phyloP scores from a whole-genome alignment of 1,284 basidiomycete species.

The Retiboletus flavoniger region DNA sequence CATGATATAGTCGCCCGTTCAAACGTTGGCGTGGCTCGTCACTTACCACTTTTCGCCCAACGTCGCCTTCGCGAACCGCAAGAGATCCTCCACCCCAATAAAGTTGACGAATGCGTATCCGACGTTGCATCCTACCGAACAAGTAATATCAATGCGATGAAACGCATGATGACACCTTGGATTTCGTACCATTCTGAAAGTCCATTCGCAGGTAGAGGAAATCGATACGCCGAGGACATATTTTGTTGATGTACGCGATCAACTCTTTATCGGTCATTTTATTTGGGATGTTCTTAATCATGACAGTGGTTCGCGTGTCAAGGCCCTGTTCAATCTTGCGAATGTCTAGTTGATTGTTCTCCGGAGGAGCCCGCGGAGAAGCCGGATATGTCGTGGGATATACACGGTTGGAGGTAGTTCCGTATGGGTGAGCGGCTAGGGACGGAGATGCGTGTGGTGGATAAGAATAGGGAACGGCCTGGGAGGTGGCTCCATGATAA shows the following conservation, averaged over 20 bases:
- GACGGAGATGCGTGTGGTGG: slow-evolving; percentile 29
- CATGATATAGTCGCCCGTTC: slow-evolving; percentile 4
- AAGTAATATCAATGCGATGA: slow-evolving; percentile 15
- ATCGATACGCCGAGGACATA: slow-evolving; percentile 70
- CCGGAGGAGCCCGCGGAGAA: slow-evolving; percentile 37
- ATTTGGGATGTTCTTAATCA: slow-evolving; percentile 89
- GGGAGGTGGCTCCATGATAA: slow-evolving; percentile 29
- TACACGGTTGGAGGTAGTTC: slow-evolving; percentile 16
- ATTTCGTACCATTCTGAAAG: slow-evolving; percentile 65
- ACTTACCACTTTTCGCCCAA: slow-evolving; percentile 75
- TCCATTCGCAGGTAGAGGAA: slow-evolving; percentile 86
- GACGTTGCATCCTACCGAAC: slow-evolving; percentile 71
- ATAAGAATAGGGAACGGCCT: slow-evolving; percentile 29
- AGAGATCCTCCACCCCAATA: slow-evolving; percentile 70
- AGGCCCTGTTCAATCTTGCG: slow-evolving; percentile 68
- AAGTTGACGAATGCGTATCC: slow-evolving; percentile 90
- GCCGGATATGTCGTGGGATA: slow-evolving; percentile 29
- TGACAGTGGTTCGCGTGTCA: slow-evolving; percentile 81
- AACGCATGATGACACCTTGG: background rate
- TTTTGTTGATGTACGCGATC: slow-evolving; percentile 63
- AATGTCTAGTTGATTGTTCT: slow-evolving; percentile 70
- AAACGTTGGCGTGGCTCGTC: background rate
- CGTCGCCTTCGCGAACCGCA: slow-evolving; percentile 68
- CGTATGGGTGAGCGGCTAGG: slow-evolving; percentile 23
- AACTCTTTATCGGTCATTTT: slow-evolving; percentile 81